Conservation (phyloP, 2,329 filamentous ascomycete genomes). For the Cyanodermella asteris region DNA sequence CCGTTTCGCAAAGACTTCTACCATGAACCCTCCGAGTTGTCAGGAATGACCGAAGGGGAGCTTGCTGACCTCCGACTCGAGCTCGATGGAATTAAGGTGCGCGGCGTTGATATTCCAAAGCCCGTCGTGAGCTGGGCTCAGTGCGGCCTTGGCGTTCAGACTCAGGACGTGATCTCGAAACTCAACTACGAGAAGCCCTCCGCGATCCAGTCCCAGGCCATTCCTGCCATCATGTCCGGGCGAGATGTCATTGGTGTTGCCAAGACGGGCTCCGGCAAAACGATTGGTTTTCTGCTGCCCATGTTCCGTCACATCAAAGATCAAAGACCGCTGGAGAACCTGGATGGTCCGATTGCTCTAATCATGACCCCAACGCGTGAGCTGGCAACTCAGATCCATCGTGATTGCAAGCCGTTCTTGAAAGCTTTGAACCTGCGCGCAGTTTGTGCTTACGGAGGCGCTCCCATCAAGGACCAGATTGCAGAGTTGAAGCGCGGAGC, state of each 20-base stretch:
- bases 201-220: constrained; percentile 82
- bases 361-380: constrained; percentile 92
- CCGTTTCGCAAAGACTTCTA: constrained; percentile 89
- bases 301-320: constrained; percentile 98
- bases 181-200: constrained; percentile 77
- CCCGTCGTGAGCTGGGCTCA: constrained; percentile 95
- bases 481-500: constrained; percentile 87
- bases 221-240: constrained; percentile 88
- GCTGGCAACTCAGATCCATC: constrained; percentile 78
- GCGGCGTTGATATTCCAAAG: constrained; percentile 69
- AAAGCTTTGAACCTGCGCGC: constrained; percentile 67
- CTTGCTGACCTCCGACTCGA: constrained; percentile 62
- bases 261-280: constrained; percentile 96
- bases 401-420: constrained; percentile 83
- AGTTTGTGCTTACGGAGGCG: constrained; percentile 84
- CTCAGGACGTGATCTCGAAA: constrained; percentile 61
- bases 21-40: constrained; percentile 66
- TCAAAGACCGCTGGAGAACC: constrained; percentile 56
- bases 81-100: constrained; percentile 86
- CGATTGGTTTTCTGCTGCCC: constrained; percentile 78
- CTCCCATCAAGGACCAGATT: constrained; percentile 93
- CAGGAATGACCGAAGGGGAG: constrained; percentile 65
- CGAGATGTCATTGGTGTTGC: constrained; percentile 89
- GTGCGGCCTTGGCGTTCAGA: constrained; percentile 71
- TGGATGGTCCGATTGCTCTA: constrained; percentile 70